Evolutionary conservation across 768 basidiomycete genomes (phyloP).

Genomic region (Sutorius australiensis): DNA sequence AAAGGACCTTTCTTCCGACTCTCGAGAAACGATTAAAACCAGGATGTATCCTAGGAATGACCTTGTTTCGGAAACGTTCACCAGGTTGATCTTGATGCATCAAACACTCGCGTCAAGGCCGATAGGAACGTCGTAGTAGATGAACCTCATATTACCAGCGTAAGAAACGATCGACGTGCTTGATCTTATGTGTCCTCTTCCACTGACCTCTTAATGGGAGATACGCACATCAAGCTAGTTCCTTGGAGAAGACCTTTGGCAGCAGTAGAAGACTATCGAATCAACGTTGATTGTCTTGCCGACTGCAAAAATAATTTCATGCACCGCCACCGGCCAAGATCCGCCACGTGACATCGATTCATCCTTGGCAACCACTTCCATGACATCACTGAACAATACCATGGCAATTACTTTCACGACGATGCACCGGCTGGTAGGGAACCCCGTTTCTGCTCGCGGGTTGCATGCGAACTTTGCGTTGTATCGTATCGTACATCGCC

Average conservation of each 20-base stretch:
- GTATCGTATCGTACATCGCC: constrained; percentile 12
- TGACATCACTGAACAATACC: constrained; percentile 9
- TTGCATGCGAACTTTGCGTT: background rate
- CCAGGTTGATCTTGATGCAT: background rate
- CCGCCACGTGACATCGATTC: background rate
- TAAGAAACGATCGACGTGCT: background rate
- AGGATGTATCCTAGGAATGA: background rate
- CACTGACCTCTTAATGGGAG: background rate
- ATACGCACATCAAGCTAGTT: background rate
- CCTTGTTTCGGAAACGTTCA: background rate
- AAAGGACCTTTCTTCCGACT: background rate
- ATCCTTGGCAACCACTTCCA: background rate
- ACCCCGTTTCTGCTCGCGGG: background rate
- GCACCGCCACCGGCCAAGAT: background rate
- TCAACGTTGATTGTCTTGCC: too few species aligned
- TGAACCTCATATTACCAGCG: background rate
- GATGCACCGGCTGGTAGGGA: background rate
- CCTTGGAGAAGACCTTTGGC: background rate
- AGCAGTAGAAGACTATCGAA: too few species aligned
- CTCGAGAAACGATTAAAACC: too few species aligned
- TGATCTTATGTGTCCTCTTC: background rate
- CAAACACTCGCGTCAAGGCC: background rate
- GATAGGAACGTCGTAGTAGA: background rate
- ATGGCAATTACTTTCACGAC: background rate
- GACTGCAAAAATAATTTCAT: too few species aligned